phyloP scores from a whole-genome alignment of 306 rosid species.

The Astragalus glycyphyllos region DNA sequence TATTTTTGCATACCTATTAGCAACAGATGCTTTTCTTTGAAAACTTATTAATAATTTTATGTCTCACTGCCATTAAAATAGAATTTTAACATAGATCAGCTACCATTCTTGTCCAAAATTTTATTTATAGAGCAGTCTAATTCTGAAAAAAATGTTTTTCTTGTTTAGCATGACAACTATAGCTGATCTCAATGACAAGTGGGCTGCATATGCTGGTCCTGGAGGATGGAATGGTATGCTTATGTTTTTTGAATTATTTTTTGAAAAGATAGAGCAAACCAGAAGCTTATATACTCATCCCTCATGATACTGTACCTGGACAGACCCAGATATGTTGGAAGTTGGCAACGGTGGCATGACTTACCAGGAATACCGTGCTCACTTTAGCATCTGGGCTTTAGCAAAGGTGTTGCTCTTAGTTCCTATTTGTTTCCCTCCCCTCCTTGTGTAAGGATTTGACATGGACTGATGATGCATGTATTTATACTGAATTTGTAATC shows the following conservation, averaged over 20 bases:
- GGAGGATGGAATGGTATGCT: constrained; percentile 98
- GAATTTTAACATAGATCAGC: constrained; percentile 17
- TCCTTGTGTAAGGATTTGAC: background rate
- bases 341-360: constrained; percentile 99
- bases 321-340: constrained; percentile 99
- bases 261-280: constrained; percentile 32
- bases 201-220: constrained; percentile 99
- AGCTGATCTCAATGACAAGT: constrained; percentile 89
- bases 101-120: constrained; percentile 22
- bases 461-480: constrained; percentile 15
- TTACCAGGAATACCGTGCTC: constrained; percentile 84
- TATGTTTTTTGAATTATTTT: constrained; percentile 37
- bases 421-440: constrained; percentile 14
- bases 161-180: constrained; percentile 83
- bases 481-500: background rate
- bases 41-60: no score
- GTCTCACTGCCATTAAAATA: no score
- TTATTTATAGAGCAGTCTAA: constrained; percentile 17
- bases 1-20: no score
- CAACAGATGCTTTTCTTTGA: no score
- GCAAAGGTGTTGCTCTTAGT: constrained; percentile 67
- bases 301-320: constrained; percentile 30
- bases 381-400: constrained; percentile 98
- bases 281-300: constrained; percentile 38
- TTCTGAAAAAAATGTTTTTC: constrained; percentile 43